A percentile compares a stretch with the other conserved stretches of the same genome.
Conservation (phyloP, 208 protist species). For the Acanthamoeba healyi region DNA sequence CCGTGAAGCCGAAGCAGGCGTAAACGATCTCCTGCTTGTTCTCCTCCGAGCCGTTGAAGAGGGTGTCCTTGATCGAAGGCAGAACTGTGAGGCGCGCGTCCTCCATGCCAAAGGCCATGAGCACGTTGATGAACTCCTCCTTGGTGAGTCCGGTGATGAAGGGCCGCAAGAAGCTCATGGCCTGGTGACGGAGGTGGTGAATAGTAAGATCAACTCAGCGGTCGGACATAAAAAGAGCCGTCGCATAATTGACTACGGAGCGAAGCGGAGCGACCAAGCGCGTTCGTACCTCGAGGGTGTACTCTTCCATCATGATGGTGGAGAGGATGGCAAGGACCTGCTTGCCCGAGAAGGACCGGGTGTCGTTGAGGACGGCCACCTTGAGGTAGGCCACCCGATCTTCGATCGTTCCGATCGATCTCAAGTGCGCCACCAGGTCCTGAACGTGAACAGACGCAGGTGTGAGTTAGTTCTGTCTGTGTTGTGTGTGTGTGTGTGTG, state of each 20-base stretch:
- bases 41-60: not conserved
- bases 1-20: constrained; percentile 10
- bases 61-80: not conserved
- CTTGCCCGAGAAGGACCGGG: not conserved
- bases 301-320: not conserved
- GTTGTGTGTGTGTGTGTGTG: too few relatives aligned
- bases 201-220: too few relatives aligned
- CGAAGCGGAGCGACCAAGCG: too few relatives aligned
- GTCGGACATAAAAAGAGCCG: too few relatives aligned
- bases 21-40: constrained; percentile 15
- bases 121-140: not conserved
- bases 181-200: not conserved
- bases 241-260: too few relatives aligned
- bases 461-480: not conserved
- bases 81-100: not conserved
- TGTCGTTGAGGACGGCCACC: not conserved
- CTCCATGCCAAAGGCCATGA: not conserved
- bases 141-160: not conserved
- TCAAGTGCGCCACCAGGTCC: not conserved
- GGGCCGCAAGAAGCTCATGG: not conserved
- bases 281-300: constrained; percentile 2
- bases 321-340: not conserved
- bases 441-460: not conserved
- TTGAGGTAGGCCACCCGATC: not conserved
- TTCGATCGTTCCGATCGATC: not conserved